Evolutionary conservation across 2,329 filamentous ascomycete genomes (phyloP).

Genomic region (Septoria petroselini): DNA sequence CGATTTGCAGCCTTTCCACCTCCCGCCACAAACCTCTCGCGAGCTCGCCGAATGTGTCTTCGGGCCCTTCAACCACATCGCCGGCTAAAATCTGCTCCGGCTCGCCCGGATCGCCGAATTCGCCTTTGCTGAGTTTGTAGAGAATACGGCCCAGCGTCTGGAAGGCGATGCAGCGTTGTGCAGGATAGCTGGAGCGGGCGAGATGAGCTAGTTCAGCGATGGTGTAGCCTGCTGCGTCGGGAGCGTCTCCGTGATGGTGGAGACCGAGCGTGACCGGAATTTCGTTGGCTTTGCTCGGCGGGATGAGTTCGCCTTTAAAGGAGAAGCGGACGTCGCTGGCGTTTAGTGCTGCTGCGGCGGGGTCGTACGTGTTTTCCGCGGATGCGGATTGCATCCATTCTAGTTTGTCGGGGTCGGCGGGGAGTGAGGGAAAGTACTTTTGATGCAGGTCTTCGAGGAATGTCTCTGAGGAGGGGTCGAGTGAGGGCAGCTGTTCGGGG

Average conservation of each 20-base stretch:
- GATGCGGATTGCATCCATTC: constrained; percentile 80
- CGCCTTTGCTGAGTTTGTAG: constrained; percentile 74
- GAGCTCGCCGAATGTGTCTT: constrained; percentile 45
- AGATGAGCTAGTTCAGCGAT: constrained; percentile 79
- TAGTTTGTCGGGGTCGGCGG: constrained; percentile 78
- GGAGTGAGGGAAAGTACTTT: constrained; percentile 89
- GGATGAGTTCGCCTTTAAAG: constrained; percentile 75
- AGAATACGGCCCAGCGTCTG: constrained; percentile 84
- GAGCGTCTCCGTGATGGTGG: constrained; percentile 90
- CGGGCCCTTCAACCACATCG: constrained; percentile 42
- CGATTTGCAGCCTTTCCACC: constrained; percentile 70
- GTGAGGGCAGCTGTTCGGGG: constrained; percentile 58
- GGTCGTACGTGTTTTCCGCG: constrained; percentile 70
- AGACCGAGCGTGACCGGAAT: constrained; percentile 77
- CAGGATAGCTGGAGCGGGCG: constrained; percentile 74
- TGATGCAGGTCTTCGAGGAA: constrained; percentile 82
- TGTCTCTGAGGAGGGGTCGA: constrained; percentile 77
- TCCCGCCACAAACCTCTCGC: constrained; percentile 80
- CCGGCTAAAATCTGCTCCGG: constrained; percentile 22
- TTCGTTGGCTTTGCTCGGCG: constrained; percentile 68
- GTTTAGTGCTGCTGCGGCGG: constrained; percentile 66
- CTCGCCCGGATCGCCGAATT: constrained; percentile 57
- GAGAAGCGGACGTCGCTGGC: constrained; percentile 82
- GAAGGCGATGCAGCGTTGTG: constrained; percentile 86
- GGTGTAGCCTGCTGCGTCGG: constrained; percentile 92